phyloP scores from a whole-genome alignment of 192 early-diverging fungal species.

The Backusella circina region DNA sequence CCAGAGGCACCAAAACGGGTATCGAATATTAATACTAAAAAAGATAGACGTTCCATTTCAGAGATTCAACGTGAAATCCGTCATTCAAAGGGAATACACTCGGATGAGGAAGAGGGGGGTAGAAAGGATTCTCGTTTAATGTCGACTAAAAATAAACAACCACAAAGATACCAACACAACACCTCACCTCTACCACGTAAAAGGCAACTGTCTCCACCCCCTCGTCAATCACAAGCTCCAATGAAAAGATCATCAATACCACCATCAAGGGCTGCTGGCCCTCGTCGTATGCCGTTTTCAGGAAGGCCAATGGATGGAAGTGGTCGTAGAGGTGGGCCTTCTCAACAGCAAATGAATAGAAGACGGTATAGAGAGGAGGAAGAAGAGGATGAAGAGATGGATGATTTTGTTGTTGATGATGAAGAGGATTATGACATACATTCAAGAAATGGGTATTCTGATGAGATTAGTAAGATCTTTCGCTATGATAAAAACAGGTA shows the following conservation, averaged over 20 bases:
- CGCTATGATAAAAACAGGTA: slow-evolving; percentile 33
- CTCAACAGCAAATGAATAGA: background rate
- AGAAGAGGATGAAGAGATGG: slow-evolving; percentile 31
- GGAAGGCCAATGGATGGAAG: background rate
- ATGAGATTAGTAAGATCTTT: slow-evolving; percentile 33
- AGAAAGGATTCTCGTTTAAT: background rate
- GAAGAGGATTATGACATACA: slow-evolving; percentile 11
- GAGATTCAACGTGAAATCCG: slow-evolving; percentile 29
- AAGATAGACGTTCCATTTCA: slow-evolving; percentile 25
- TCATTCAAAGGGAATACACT: slow-evolving; percentile 2
- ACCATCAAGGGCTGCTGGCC: background rate
- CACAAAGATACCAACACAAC: background rate
- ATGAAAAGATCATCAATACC: background rate
- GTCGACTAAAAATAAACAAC: background rate
- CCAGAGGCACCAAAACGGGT: slow-evolving; percentile 12
- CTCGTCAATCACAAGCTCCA: background rate
- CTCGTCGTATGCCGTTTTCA: slow-evolving; percentile 24
- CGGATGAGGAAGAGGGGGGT: background rate
- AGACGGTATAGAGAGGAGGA: slow-evolving; percentile 21
- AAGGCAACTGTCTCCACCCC: background rate
- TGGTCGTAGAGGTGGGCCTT: background rate
- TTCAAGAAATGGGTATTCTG: slow-evolving; percentile 14
- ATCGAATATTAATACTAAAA: slow-evolving; percentile 16
- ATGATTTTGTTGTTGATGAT: slow-evolving; percentile 30
- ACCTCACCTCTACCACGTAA: background rate